phyloP scores from a whole-genome alignment of 148 eudicot species.

The Limonium bicolor region DNA sequence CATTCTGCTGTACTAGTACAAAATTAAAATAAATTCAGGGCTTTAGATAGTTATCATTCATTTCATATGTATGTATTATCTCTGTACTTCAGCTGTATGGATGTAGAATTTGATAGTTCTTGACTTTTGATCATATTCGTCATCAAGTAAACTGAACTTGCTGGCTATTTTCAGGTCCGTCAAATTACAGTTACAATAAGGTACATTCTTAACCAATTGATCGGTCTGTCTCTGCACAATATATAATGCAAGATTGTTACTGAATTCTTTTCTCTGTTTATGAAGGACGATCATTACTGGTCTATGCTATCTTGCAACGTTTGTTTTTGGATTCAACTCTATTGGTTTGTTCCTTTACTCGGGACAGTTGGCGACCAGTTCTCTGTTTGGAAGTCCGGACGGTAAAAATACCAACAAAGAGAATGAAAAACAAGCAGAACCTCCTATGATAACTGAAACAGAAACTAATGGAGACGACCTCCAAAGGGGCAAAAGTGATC shows the following conservation, averaged over 20 bases:
- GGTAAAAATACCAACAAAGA: slow-evolving; percentile 14
- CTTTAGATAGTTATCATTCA: not conserved
- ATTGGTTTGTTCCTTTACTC: slow-evolving; percentile 65
- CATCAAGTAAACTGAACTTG: not conserved
- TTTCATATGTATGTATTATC: not conserved
- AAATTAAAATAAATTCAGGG: not conserved
- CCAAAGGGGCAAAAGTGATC: too few relatives aligned
- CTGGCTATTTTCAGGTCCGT: slow-evolving; percentile 52
- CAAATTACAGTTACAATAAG: slow-evolving; percentile 94
- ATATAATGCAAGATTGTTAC: not conserved
- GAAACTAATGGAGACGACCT: too few relatives aligned
- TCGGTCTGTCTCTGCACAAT: too few relatives aligned
- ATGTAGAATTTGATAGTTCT: not conserved
- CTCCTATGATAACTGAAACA: too few relatives aligned
- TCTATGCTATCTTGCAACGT: slow-evolving; percentile 86
- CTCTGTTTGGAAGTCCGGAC: slow-evolving; percentile 32
- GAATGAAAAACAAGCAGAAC: too few relatives aligned
- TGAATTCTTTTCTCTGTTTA: slow-evolving; percentile 7
- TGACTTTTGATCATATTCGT: not conserved
- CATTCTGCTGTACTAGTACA: too few relatives aligned
- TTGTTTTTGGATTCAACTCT: slow-evolving; percentile 71
- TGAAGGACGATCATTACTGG: slow-evolving; percentile 91
- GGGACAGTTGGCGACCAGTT: slow-evolving; percentile 60
- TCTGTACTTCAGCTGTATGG: not conserved
- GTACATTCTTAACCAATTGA: slow-evolving; percentile 18